These are phyloP conservation scores for Sclerotinia nivalis DNA, from an alignment of 2,329 filamentous ascomycete species.

Conservation along the genomic window DNA sequence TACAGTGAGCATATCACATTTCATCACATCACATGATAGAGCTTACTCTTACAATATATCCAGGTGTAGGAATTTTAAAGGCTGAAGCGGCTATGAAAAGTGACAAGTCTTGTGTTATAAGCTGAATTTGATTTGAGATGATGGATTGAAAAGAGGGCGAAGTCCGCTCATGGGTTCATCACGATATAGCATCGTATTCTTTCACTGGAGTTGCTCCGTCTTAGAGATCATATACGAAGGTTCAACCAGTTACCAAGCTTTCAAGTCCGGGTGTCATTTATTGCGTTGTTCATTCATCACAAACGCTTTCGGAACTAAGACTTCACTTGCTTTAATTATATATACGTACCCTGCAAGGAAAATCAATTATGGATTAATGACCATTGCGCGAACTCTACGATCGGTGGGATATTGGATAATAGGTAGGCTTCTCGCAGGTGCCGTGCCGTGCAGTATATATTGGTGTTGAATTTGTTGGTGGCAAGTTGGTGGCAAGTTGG, in stretches of 20 bases:
- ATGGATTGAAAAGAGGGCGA: background rate
- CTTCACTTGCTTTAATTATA: background rate
- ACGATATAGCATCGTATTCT: background rate
- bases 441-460: background rate
- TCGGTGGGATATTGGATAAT: background rate
- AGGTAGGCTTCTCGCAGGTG: background rate
- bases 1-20: background rate
- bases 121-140: background rate
- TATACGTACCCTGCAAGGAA: too few species aligned
- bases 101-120: background rate
- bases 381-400: background rate
- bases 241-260: background rate
- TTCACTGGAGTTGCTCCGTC: background rate
- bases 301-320: background rate
- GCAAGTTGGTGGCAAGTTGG: background rate
- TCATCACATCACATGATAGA: slow-evolving; percentile 6
- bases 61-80: background rate
- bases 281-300: background rate
- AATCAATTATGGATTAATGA: background rate
- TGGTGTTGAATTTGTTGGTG: background rate
- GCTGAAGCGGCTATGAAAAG: background rate
- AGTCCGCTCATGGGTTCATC: background rate
- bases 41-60: slow-evolving; percentile 9
- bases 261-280: background rate
- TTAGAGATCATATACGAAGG: background rate